Base-by-base conservation (phyloP, 208 protist genomes). In the Trypanosoma grayi region DNA sequence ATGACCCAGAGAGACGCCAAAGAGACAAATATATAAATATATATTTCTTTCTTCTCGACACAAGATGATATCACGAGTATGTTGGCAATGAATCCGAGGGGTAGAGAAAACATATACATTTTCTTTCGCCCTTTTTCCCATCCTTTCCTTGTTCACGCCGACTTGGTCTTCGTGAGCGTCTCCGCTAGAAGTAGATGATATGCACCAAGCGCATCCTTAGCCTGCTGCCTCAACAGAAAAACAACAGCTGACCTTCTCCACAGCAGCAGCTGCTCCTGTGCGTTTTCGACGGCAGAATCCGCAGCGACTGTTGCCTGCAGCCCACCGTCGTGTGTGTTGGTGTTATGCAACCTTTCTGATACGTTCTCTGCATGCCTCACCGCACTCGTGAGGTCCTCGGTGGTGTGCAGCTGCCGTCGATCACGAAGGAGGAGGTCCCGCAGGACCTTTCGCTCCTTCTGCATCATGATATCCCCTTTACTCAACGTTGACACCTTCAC, bases 101-200 rank as follows among this genome's bases (percentile, higher is more conserved):
- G n/a, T n/a, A n/a, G n/a, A n/a, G n/a, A n/a, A n/a, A n/a, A n/a
- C n/a, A n/a, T n/a, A n/a, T n/a, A n/a, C n/a, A n/a, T n/a, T n/a
- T n/a, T n/a, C n/a, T n/a, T n/a, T n/a, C 28, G 22, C 27, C 27
- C 9, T 36, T 11, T 54, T 10, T 14, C 8, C 24, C 9, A 25
- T 41, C 25, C 13, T 31, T 27, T 41, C 24, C 11, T 25, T n/a
- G 16, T 51, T 54, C 65, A n/a, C n/a, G n/a, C n/a, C n/a, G 39
- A 20, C 34, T 52, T 55, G 34, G 80, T 70, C 14, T 73, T 67
- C 10, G 79, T 89, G 0, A 94, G 66, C 4, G 85, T 85, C 48
- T 90, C 78, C 1, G 79, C 75, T 8, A 94, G 58, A 4, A 94
- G 56, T 3, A 87, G 8, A 18, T 86, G 70, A 60, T 94, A 92